Base-by-base conservation (phyloP, 2,329 filamentous ascomycete genomes). In the Bisporella sp. region DNA sequence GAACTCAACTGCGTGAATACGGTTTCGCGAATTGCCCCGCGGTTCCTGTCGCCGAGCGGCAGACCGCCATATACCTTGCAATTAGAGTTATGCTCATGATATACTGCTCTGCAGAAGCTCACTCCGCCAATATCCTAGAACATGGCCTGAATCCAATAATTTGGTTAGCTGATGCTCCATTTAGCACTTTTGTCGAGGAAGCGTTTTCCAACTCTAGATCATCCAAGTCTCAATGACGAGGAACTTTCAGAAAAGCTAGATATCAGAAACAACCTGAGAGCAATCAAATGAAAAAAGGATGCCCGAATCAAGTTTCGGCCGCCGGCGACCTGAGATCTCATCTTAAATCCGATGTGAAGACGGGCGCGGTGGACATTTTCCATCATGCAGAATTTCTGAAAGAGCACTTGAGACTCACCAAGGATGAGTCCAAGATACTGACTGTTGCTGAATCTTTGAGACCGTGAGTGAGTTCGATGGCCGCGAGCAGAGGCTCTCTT, bases 361-460 rank as follows among this genome's bases (percentile, higher is more conserved):
- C 45, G 6, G 61, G 57, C 5, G 52, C 59, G 1, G 53, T 65
- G 9, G 54, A 62, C n/a, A 54, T 66, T 45, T 66, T 59, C 41
- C 62, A 66, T 50, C 57, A 65, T 45, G 61, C 62, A 9, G 59
- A 62, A 21, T 62, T 66, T 32, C 45, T 66, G 7, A 65, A 64
- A 41, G 62, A 66, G 45, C 55, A 61, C 29, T 51, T 64, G n/a
- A 46, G 48, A 29, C 51, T 56, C n/a, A 56, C 41, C 46, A 57
- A 33, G 47, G 45, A 50, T 41, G 21, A 41, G 21, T 42, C 29
- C n/a, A 11, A 29, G 46, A 39, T 11, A 29, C 32, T 47, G 45
- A 51, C 47, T 46, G 45, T 46, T 9, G 44, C 39, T 31, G 46
- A 57, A 32, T 51, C 47, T 48, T 31, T 48, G 21, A 53, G 49